Evolutionary conservation across 306 rosid species (phyloP), one percentile per base, ranked within the genome.

Genomic region (Luffa acutangula): DNA sequence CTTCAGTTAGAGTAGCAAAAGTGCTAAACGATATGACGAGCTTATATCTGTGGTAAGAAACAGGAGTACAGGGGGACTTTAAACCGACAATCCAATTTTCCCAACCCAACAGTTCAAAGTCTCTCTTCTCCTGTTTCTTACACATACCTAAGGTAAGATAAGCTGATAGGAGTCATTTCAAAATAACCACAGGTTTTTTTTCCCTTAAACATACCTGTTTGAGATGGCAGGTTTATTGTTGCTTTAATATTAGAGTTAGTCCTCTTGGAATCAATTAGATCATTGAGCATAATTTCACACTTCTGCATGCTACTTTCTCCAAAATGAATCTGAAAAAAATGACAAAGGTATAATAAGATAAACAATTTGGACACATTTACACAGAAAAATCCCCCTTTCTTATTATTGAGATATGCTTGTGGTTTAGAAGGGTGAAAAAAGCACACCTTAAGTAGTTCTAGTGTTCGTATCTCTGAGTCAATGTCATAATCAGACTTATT

Each of bases 231-330:
- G 72, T 74, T 65, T 83, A 90, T 89, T 82, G 98, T 95, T 85
- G 97, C 93, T 92, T 94, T 91, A 71, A 95, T 87, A 87, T 91
- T 92, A 56, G 87, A 63, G 81, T 92, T 91, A 53, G 78, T 81
- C 85, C 97, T 89, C 91, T 92, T 91, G 62, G 97, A 95, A 84
- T 89, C 95, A 82, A 92, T 91, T 84, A 95, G 86, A 84, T 95
- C 97, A 84, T 91, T 95, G 71, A 91, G 97, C 98, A 95, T 92
- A 78, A 94, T 92, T 85, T 94, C 97, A 81, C 98, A 94, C 87
- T 92, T 94, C 88, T 92, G 98, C 83, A 94, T 92, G 91, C 95
- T 92, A 88, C 90, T 92, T 84, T 92, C 97, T 79, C 98, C 98
- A 88, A 95, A 92, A 88, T 95, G 97, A 82, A 95, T 92, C 96